Percentiles rank a stretch among this genome's conserved stretches.
Evolutionary conservation across 257 asterid species (phyloP).

Genomic region (Capsicum rhomboideum): DNA sequence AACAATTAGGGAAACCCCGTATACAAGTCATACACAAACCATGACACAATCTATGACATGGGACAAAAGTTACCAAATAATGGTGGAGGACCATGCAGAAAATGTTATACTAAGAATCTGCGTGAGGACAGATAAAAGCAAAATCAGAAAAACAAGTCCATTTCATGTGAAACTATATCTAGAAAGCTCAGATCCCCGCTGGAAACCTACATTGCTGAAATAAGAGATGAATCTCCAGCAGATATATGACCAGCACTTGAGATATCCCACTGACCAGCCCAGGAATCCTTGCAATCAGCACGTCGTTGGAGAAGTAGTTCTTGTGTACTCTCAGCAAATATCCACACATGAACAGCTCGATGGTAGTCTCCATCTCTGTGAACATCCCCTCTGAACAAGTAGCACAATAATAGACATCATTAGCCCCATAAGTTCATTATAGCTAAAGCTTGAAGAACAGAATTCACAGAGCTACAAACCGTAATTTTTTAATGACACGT

Average conservation of each 20-base stretch:
- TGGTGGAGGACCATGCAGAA: not conserved
- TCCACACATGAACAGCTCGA: constrained; percentile 93
- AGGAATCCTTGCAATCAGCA: constrained; percentile 88
- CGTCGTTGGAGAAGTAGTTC: constrained; percentile 74
- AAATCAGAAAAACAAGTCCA: not conserved
- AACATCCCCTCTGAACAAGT: constrained; percentile 45
- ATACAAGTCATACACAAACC: not conserved
- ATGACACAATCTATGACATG: not conserved
- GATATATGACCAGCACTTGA: constrained; percentile 98
- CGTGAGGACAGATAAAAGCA: not conserved
- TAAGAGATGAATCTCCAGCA: constrained; percentile 92
- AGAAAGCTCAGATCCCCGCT: not conserved
- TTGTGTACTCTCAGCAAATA: constrained; percentile 80
- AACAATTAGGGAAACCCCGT: not conserved
- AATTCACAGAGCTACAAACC: not conserved
- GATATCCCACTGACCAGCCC: constrained; percentile 92
- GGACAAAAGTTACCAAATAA: not conserved
- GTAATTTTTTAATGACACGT: not conserved
- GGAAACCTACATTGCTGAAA: constrained; percentile 59
- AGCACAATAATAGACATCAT: not conserved
- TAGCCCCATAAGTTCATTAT: not conserved
- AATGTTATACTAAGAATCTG: not conserved
- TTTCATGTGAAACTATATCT: not conserved
- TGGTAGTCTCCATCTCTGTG: constrained; percentile 94
- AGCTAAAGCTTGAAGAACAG: not conserved